These are phyloP conservation scores for Pleurotus tuoliensis DNA, from an alignment of 768 basidiomycete genomes.

Conservation along the genomic window DNA sequence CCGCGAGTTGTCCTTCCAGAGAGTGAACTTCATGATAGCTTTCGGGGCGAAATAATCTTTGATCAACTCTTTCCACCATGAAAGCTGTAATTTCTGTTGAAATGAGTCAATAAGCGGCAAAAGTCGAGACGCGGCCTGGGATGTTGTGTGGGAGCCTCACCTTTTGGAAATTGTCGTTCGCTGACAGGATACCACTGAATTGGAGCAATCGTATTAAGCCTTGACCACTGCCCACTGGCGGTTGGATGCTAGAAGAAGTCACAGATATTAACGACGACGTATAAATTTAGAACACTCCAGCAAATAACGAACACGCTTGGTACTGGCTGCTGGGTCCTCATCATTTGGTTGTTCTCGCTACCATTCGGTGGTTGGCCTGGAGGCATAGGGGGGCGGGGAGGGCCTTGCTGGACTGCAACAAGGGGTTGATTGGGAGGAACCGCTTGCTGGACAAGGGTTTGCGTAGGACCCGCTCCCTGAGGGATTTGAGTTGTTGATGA, in stretches of 20 bases:
- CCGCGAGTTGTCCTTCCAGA: conserved; percentile 84
- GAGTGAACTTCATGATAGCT: conserved; percentile 71
- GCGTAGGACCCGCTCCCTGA: conserved; percentile 11
- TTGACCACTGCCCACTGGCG: conserved; percentile 52
- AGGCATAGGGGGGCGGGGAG: conserved; percentile 15
- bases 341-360: neutral
- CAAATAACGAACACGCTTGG: neutral
- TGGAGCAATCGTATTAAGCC: conserved; percentile 62
- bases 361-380: neutral
- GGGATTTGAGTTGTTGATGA: conserved; percentile 10
- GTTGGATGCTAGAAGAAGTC: conserved; percentile 10
- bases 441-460: conserved; percentile 9
- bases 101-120: neutral
- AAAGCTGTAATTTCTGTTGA: conserved; percentile 54
- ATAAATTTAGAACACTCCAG: neutral
- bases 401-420: conserved; percentile 13
- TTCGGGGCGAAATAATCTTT: conserved; percentile 68
- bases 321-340: neutral
- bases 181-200: conserved; percentile 62
- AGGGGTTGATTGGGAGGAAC: conserved; percentile 18
- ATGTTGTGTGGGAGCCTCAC: conserved; percentile 28
- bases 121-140: neutral
- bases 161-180: conserved; percentile 37
- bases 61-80: conserved; percentile 65
- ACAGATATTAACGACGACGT: neutral